phyloP scores from a whole-genome alignment of 1,139 yeast genomes.

The Saccharomyces pastorianus region DNA sequence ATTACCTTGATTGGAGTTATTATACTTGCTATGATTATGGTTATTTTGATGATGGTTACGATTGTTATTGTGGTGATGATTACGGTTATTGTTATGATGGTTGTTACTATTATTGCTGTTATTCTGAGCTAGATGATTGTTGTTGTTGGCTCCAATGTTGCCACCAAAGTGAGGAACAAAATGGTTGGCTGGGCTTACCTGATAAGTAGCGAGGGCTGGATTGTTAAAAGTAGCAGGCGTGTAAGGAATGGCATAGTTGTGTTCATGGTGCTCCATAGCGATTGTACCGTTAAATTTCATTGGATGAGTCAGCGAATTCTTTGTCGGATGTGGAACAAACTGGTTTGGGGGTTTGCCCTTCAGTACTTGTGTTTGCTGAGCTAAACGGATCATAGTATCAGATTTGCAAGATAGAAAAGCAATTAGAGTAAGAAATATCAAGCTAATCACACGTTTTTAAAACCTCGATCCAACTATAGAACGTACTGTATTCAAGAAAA shows the following conservation, averaged over 20 bases:
- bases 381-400: conserved; percentile 21
- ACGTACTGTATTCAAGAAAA: neutral
- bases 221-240: neutral
- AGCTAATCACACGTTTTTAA: neutral
- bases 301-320: conserved; percentile 6
- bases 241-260: neutral
- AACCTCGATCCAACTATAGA: neutral
- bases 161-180: conserved; percentile 12
- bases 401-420: neutral
- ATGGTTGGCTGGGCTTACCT: conserved; percentile 20
- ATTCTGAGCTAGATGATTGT: neutral
- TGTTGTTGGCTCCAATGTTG: conserved; percentile 3
- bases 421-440: neutral
- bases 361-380: conserved; percentile 24
- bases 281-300: conserved; percentile 6
- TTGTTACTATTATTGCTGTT: conserved; percentile 22
- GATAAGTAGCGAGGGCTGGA: neutral
- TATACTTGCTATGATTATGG: conserved; percentile 1
- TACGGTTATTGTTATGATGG: conserved; percentile 34
- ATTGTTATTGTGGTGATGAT: conserved; percentile 29
- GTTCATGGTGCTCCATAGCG: conserved; percentile 6
- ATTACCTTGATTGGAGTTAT: conserved; percentile 19
- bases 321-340: conserved; percentile 11
- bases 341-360: conserved; percentile 24
- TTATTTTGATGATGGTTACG: conserved; percentile 2